Percentiles rank a stretch among this genome's conserved stretches.
phyloP scores from a whole-genome alignment of 2,329 filamentous ascomycete species.

The Fusarium virguliforme region DNA sequence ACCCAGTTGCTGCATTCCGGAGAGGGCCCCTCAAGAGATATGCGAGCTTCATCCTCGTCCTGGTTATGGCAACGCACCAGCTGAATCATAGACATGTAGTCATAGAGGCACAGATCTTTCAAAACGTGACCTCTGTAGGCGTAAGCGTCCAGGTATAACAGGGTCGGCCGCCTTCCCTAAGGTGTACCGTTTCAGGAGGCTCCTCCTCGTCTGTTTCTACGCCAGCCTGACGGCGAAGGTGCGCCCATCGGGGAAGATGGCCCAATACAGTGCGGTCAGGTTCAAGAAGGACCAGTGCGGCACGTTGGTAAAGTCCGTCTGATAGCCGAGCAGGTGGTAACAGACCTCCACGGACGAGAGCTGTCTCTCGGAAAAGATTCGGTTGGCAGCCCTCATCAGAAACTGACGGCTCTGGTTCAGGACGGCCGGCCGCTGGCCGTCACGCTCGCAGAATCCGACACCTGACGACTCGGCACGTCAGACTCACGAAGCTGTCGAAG shows the following conservation, averaged over 20 bases:
- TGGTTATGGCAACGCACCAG: conserved; percentile 5
- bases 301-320: conserved; percentile 20
- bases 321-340: conserved; percentile 16
- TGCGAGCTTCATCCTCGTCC: conserved; percentile 13
- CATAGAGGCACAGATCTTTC: conserved; percentile 12
- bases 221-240: conserved; percentile 13
- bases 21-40: conserved; percentile 21
- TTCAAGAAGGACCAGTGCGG: conserved; percentile 15
- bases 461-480: not conserved
- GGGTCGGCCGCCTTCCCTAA: conserved; percentile 4
- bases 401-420: conserved; percentile 9
- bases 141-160: conserved; percentile 17
- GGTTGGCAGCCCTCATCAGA: conserved; percentile 18
- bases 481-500: conserved; percentile 14
- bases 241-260: conserved; percentile 9
- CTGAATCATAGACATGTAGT: conserved; percentile 19
- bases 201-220: conserved; percentile 1
- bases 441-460: conserved; percentile 1
- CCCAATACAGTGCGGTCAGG: conserved; percentile 16
- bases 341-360: conserved; percentile 12
- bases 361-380: conserved; percentile 19
- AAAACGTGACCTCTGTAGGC: conserved; percentile 12
- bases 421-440: conserved; percentile 4
- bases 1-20: conserved; percentile 16
- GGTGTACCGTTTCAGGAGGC: conserved; percentile 8